Evolutionary conservation across 2,329 filamentous ascomycete genomes (phyloP).

Genomic region (Venturia effusa): DNA sequence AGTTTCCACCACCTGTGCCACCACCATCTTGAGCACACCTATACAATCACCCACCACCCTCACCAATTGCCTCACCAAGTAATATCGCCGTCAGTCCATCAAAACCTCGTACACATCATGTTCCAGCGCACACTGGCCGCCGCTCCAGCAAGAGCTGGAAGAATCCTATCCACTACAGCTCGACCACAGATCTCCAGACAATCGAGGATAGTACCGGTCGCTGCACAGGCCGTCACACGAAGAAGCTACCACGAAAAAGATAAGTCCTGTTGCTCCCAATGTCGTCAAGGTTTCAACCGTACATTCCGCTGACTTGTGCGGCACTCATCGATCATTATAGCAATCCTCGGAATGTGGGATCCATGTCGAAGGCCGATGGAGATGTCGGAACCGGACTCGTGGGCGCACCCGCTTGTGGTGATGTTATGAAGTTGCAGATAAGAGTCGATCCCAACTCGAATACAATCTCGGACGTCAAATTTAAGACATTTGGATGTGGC

Average conservation of each 20-base stretch:
- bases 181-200: conserved; percentile 34
- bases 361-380: conserved; percentile 64
- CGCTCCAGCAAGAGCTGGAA: conserved; percentile 41
- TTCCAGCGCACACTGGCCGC: conserved; percentile 46
- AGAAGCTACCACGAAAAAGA: conserved; percentile 57
- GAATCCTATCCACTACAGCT: conserved; percentile 37
- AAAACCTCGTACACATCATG: conserved; percentile 31
- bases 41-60: not conserved
- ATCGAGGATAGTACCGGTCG: conserved; percentile 8
- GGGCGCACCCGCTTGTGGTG: conserved; percentile 79
- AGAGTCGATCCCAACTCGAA: conserved; percentile 80
- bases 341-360: conserved; percentile 67
- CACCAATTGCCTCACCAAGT: not conserved
- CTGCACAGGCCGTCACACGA: conserved; percentile 11
- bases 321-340: conserved; percentile 69
- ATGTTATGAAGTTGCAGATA: conserved; percentile 92
- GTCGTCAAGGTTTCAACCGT: not conserved
- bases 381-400: conserved; percentile 89
- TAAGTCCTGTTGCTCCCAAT: conserved; percentile 27
- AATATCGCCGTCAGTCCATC: not conserved
- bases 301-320: conserved; percentile 28
- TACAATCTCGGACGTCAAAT: conserved; percentile 88
- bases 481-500: conserved; percentile 96
- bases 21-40: not conserved
- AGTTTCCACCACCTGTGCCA: not conserved